Evolutionary conservation across 352 stramenopile genomes (phyloP).

Genomic region (Phytophthora pinifolia): DNA sequence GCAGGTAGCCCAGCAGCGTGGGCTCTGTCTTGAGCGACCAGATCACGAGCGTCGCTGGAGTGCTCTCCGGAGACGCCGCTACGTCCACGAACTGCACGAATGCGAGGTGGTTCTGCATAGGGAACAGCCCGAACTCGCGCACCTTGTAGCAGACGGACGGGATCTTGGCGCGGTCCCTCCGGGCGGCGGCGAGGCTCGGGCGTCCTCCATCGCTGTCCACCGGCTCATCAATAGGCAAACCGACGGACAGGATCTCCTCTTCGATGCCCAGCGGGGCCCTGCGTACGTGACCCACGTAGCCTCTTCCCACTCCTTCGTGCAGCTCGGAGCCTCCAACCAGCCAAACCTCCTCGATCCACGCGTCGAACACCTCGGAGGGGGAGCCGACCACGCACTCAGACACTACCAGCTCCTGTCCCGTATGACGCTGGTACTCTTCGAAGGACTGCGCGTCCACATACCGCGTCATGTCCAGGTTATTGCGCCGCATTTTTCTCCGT

Average conservation of each 20-base stretch:
- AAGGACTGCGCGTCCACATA: constrained; percentile 44
- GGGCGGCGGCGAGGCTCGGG: constrained; percentile 24
- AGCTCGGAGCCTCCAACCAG: constrained; percentile 34
- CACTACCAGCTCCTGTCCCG: constrained; percentile 63
- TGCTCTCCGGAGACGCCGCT: constrained; percentile 35
- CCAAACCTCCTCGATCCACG: constrained; percentile 64
- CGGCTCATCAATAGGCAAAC: constrained; percentile 26
- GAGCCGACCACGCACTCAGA: constrained; percentile 50
- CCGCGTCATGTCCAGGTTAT: constrained; percentile 30
- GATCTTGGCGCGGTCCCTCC: constrained; percentile 36
- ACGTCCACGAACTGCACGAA: constrained; percentile 70
- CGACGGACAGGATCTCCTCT: constrained; percentile 67
- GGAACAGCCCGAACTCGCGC: constrained; percentile 48
- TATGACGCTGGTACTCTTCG: constrained; percentile 44
- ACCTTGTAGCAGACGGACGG: constrained; percentile 57
- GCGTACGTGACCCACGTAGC: constrained; percentile 57
- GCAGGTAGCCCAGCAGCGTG: constrained; percentile 38
- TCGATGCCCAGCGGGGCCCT: constrained; percentile 47
- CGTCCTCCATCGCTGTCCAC: constrained; percentile 34
- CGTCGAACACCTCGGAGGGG: constrained; percentile 59
- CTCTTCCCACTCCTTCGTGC: constrained; percentile 47
- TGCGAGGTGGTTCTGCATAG: constrained; percentile 50
- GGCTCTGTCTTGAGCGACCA: constrained; percentile 54
- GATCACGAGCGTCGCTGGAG: constrained; percentile 44
- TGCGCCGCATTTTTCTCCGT: constrained; percentile 18